Conservation (phyloP, 2,329 filamentous ascomycete species). For the Xylaria sp. region DNA sequence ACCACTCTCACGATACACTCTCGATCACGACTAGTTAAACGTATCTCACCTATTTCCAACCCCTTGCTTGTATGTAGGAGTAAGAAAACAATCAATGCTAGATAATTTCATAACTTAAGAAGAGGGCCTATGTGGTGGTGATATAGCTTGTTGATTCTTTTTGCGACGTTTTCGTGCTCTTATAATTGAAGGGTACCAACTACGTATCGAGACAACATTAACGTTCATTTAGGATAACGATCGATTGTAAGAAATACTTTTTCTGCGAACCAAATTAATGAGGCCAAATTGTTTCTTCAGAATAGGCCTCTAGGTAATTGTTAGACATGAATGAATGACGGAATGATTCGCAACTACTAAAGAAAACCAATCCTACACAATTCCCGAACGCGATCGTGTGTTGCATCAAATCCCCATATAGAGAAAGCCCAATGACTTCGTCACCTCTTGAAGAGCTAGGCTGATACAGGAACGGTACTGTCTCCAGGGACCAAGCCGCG, state of each 20-base stretch:
- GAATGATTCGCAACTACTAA: not conserved
- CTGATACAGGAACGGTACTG: constrained; percentile 25
- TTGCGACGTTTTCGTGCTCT: not conserved
- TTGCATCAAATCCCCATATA: not conserved
- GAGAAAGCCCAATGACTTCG: not conserved
- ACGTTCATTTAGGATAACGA: not conserved
- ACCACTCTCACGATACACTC: no score
- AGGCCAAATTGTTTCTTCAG: not conserved
- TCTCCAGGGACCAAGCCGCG: constrained; percentile 11
- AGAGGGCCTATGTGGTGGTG: not conserved
- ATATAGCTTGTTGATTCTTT: not conserved
- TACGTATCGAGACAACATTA: no score
- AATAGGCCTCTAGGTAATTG: not conserved
- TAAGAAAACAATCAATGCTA: not conserved
- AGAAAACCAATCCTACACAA: not conserved
- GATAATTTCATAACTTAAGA: not conserved
- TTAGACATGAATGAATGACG: not conserved
- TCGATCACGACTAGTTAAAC: not conserved
- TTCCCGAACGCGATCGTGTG: not conserved
- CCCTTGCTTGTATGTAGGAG: not conserved
- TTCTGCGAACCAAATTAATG: not conserved
- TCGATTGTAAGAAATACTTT: not conserved
- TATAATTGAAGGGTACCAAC: not conserved
- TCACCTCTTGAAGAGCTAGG: constrained; percentile 21
- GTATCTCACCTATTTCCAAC: not conserved